Conservation (phyloP, 106 monocot genomes). For the Platanthera guangdongensis region DNA sequence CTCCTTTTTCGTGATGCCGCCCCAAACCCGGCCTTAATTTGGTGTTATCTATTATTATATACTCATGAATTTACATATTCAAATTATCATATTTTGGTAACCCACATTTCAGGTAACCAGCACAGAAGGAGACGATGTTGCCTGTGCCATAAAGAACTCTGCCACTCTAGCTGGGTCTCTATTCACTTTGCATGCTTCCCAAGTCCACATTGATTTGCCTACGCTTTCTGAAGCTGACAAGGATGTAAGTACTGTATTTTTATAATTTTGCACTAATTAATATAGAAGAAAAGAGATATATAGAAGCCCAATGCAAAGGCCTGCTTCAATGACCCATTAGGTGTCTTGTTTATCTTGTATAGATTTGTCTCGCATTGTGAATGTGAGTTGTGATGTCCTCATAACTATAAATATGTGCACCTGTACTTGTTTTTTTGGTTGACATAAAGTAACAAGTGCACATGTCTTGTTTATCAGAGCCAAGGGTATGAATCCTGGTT, state of each 20-base stretch:
- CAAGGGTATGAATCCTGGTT: no score
- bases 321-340: no score
- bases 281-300: not conserved
- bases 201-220: constrained; percentile 72
- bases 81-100: not conserved
- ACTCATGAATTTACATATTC: not conserved
- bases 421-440: no score
- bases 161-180: constrained; percentile 77
- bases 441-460: no score
- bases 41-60: no score
- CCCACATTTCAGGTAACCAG: constrained; percentile 57
- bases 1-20: no score
- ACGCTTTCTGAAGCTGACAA: constrained; percentile 88
- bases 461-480: no score
- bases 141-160: constrained; percentile 77
- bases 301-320: not conserved
- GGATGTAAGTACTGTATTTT: constrained; percentile 32
- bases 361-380: no score
- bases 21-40: no score
- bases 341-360: no score
- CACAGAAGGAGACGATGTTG: constrained; percentile 69
- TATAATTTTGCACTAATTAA: not conserved
- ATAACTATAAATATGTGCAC: no score
- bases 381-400: no score
- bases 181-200: constrained; percentile 75